Base-by-base conservation (phyloP, 768 basidiomycete genomes). In the Dentipellis sp. region DNA sequence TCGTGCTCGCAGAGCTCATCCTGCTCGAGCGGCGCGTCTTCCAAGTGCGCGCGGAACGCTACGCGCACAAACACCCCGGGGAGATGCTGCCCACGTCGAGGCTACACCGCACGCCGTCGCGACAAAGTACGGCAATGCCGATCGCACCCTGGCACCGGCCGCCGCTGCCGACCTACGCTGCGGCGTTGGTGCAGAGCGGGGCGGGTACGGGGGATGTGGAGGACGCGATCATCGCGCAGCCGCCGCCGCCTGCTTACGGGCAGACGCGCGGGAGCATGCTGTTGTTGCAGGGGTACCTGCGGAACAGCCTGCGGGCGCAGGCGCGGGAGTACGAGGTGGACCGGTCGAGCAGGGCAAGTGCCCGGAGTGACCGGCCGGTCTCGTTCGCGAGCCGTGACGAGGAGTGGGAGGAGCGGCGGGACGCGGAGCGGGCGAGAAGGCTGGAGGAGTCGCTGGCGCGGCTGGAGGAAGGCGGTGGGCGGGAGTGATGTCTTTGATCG, bases 241-340 rank as follows among this genome's bases (percentile, higher is more conserved):
- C 81, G 4, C 86, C 87, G 1, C 87, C 87, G 7, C 87, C 87
- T 10, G 83, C 84, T n/a, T 88, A 88, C 65, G 86, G 87, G 21
- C 77, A 86, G 61, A 85, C 83, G 17, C 77, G 86, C 50, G 85
- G 84, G 37, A 86, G 83, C 69, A 84, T 75, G 17, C 72, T 88
- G 46, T 63, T 88, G 46, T 72, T 86, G 17, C 64, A 76, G 0
- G 80, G 82, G 5, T 78, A 74, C 66, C 64, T 85, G 50, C 55
- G 59, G 35, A 49, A 54, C 56, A 58, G 60, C 34, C 45, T 60
- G 45, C 55, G 58, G 11, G 50, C 23, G 52, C 57, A 66, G 58
- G 59, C 57, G 10, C 48, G 39, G 37, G 34, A 62, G 56, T 36
- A 35, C 12, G 58, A 56, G 52, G 37, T 49, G 21, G 54, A 51